These are phyloP conservation scores for Papiliotrema terrestris DNA, from an alignment of 1,284 basidiomycete species.

Conservation along the genomic window DNA sequence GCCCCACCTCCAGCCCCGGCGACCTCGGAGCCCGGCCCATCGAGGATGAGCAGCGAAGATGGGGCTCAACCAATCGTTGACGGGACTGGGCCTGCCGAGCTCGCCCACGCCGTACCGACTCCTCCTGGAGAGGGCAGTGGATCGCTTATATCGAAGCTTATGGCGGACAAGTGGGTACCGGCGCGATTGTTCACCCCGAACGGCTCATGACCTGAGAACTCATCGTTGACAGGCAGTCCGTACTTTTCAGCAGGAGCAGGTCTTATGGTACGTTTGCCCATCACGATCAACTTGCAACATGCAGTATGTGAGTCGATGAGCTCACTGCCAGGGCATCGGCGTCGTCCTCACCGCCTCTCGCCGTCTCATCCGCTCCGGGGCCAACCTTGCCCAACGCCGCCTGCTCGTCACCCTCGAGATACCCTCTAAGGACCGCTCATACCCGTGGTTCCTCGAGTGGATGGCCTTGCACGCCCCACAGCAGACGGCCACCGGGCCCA, in stretches of 20 bases:
- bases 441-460: conserved; percentile 98
- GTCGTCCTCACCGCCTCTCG: conserved; percentile 74
- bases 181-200: neutral
- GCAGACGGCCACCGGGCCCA: neutral
- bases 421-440: conserved; percentile 89
- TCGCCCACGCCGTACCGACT: conserved; percentile 4
- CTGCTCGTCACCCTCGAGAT: conserved; percentile 95
- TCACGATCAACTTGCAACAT: conserved; percentile 4
- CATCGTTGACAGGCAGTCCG: conserved; percentile 57
- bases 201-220: neutral
- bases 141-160: conserved; percentile 18
- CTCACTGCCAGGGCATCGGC: conserved; percentile 67
- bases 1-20: neutral
- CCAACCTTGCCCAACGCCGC: conserved; percentile 75
- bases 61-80: neutral
- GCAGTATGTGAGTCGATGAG: neutral
- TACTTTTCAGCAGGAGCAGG: conserved; percentile 96
- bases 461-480: conserved; percentile 59
- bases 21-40: neutral
- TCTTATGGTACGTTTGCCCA: conserved; percentile 65
- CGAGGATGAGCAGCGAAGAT: neutral
- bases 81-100: neutral
- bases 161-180: conserved; percentile 40
- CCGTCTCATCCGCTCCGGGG: conserved; percentile 65
- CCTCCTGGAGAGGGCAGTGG: neutral